Evolutionary conservation across 2,329 filamentous ascomycete species (phyloP), one percentile per base, ranked within the genome.

Genomic region (Claviceps monticola): DNA sequence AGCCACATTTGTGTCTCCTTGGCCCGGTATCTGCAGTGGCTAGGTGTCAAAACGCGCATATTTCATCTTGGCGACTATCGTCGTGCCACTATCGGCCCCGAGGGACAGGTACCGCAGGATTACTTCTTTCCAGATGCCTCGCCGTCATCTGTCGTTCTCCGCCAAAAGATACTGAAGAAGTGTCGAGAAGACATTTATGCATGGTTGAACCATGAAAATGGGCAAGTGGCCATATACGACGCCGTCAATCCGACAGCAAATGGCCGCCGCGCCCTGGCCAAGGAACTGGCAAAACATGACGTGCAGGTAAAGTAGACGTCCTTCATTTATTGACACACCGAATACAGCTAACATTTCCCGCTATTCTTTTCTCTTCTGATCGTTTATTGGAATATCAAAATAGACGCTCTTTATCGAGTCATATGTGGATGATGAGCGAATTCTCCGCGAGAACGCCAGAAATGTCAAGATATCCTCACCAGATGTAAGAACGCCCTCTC

Each of bases 401-500:
- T 62, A 95, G 81, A 97, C 93, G 0, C 75, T 98, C 11, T 98
- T 97, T 69, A 91, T 98, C 50, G 93, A 98, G 68, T 97, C 90
- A 1, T 90, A 83, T 64, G 95, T 95, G 57, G 88, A 94, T 52
- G 90, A 98, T 62, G 86, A 95, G 61, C 82, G 82, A 46, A 95
- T 98, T 54, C 86, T 98, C 39, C 86, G 91, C 60, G 93, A 98
- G 66, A 98, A 98, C 65, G 93, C 95, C 48, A 84, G 91, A 53
- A 93, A 88, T 57, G 93, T 98, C 63, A 98, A 98, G 69, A 98
- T 98, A 51, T 94, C 88, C 2, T 97, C 91, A 0, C 94, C 93
- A 5, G 93, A 98, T 68, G 86, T 89, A 71, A 68, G 81, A 67
- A 16, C 16, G 16, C 23, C 17, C 34, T 11, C 23, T n/a, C 26